Conservation (phyloP, 331 rosid species). For the Malus hybrid region DNA sequence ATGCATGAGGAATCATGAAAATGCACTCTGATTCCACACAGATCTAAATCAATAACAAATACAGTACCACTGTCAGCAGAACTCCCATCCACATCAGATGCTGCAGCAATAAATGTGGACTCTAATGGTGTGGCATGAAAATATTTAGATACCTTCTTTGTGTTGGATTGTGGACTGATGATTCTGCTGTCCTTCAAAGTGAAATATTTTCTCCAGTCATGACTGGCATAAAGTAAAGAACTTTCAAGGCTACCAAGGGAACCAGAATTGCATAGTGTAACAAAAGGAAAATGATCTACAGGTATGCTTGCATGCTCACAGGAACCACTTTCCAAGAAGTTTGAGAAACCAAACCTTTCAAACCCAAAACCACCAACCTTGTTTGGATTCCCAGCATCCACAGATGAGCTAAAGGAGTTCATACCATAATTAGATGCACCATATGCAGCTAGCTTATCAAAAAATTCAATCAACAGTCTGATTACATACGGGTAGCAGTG, state of each 20-base stretch:
- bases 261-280: slow-evolving; percentile 54
- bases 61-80: slow-evolving; percentile 16
- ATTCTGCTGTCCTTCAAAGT: slow-evolving; percentile 41
- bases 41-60: slow-evolving; percentile 41
- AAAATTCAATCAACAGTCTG: slow-evolving; percentile 50
- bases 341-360: slow-evolving; percentile 79
- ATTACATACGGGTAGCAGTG: slow-evolving; percentile 68
- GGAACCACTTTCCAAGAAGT: slow-evolving; percentile 60
- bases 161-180: slow-evolving; percentile 22
- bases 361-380: slow-evolving; percentile 25
- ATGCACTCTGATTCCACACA: slow-evolving; percentile 51
- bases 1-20: slow-evolving; percentile 82
- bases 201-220: slow-evolving; percentile 75
- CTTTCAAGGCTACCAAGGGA: slow-evolving; percentile 55
- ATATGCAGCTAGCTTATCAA: slow-evolving; percentile 39
- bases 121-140: slow-evolving; percentile 25
- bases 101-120: slow-evolving; percentile 22
- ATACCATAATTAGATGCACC: slow-evolving; percentile 24
- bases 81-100: slow-evolving; percentile 26
- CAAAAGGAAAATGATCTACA: slow-evolving; percentile 63
- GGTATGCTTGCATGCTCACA: slow-evolving; percentile 65
- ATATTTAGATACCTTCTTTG: slow-evolving; percentile 21
- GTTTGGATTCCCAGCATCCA: slow-evolving; percentile 25
- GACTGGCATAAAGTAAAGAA: slow-evolving; percentile 34
- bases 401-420: slow-evolving; percentile 8